Evolutionary conservation across 78 protist genomes (phyloP).

Genomic region (Chrysochromulina tobinii): DNA sequence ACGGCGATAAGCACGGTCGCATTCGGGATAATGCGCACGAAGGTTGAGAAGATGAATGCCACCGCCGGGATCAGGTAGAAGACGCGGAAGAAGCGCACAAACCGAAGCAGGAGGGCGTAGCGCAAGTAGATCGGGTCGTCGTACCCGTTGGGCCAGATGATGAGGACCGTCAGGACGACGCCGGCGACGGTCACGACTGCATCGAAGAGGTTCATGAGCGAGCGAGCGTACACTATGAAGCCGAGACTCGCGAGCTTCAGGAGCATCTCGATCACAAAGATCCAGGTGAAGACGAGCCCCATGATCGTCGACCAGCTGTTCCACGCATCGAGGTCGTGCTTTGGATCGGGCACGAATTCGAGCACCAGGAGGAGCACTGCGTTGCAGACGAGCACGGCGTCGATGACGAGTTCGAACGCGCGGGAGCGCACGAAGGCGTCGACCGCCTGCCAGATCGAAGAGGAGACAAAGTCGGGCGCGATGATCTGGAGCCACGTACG

Average conservation of each 20-base stretch:
- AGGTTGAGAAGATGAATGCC: background rate
- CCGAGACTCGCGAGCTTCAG: background rate
- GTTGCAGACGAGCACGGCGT: no score
- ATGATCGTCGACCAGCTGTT: no score
- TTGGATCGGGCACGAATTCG: no score
- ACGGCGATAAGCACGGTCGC: background rate
- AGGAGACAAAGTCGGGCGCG: no score
- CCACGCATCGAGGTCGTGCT: no score
- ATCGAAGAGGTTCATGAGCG: background rate
- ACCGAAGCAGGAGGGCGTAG: background rate
- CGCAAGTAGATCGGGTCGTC: background rate
- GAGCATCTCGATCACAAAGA: background rate
- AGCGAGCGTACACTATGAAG: background rate
- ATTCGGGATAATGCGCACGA: background rate
- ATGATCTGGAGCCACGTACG: no score
- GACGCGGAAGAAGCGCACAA: background rate
- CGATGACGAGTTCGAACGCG: no score
- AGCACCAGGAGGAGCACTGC: no score
- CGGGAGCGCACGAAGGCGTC: no score
- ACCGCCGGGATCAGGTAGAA: background rate
- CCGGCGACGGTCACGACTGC: background rate
- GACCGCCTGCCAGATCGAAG: no score
- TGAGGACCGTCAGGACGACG: background rate
- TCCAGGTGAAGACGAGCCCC: background rate
- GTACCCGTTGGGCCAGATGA: background rate